Evolutionary conservation across 441 rosid species (phyloP), one percentile per base, ranked within the genome.

Genomic region (Syzygium malaccense): DNA sequence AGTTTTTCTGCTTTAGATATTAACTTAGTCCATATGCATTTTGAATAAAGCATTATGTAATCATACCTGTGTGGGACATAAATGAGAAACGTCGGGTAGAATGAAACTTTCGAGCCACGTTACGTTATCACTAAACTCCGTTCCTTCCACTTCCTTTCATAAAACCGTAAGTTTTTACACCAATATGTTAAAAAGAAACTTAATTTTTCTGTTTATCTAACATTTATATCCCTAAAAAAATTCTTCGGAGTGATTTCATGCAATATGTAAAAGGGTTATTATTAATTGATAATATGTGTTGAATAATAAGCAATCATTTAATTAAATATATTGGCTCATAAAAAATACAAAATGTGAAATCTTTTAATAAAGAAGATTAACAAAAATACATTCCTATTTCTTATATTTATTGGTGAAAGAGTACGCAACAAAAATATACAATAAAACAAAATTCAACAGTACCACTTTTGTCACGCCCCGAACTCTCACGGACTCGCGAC

Each of bases 391-490:
- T n/a, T n/a, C 19, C 71, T 62, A 30, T 62, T 2, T 62, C 33
- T 62, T n/a, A 14, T 62, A 7, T 62, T 0, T n/a, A 3, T n/a
- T 15, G 37, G 15, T 62, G 5, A 62, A 2, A 1, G 0, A n/a
- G 0, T n/a, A n/a, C 14, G 33, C 71, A 41, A 41, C 1, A 41
- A 41, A 41, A 62, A 14, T 62, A 62, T 62, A n/a, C 19, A 62
- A 58, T 11, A 26, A 11, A 7, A 26, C 64, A 11, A 58, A 26
- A 12, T 58, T n/a, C 4, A 25, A 58, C n/a, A 4, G 26, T 58
- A 23, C 28, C 26, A 57, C 60, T 20, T n/a, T n/a, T n/a, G n/a
- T n/a, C n/a, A n/a, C n/a, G n/a, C n/a, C n/a, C n/a, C n/a, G n/a
- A n/a, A n/a, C n/a, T n/a, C n/a, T n/a, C n/a, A n/a, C n/a, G n/a